Conservation (phyloP, 208 protist species). For the Acanthamoeba healyi region DNA sequence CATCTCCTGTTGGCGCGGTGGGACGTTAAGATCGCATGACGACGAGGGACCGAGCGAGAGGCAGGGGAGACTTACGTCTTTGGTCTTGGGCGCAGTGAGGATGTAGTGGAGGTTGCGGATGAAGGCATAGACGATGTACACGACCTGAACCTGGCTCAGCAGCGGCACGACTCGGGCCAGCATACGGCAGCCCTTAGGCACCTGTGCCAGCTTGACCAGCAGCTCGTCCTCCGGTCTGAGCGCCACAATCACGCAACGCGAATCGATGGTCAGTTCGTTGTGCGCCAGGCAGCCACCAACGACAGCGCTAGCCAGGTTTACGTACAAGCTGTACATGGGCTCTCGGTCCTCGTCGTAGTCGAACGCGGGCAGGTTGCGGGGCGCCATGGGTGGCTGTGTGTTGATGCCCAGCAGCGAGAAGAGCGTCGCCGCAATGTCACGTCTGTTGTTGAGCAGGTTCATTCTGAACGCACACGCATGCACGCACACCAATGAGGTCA, state of each 20-base stretch:
- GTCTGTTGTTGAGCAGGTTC: not conserved
- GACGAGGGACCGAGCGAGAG: no score
- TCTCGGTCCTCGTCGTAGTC: not conserved
- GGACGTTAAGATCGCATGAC: no score
- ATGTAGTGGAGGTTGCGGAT: slow-evolving; percentile 65
- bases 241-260: not conserved
- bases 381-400: not conserved
- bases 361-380: not conserved
- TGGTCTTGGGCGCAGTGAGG: slow-evolving; percentile 37
- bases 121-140: slow-evolving; percentile 25
- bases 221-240: slow-evolving; percentile 44
- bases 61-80: no score
- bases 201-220: not conserved
- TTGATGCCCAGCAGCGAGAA: not conserved
- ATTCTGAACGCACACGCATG: no score
- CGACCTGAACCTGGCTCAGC: slow-evolving; percentile 2
- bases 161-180: slow-evolving; percentile 19
- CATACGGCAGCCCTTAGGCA: slow-evolving; percentile 24
- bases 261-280: no score
- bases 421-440: not conserved
- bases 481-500: no score
- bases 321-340: not conserved
- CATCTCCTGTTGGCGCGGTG: no score
- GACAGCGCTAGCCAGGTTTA: no score
- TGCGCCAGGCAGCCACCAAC: no score